These are phyloP conservation scores for Fusarium tanahbumbuense DNA, from an alignment of 2,329 filamentous ascomycete species.

Conservation along the genomic window DNA sequence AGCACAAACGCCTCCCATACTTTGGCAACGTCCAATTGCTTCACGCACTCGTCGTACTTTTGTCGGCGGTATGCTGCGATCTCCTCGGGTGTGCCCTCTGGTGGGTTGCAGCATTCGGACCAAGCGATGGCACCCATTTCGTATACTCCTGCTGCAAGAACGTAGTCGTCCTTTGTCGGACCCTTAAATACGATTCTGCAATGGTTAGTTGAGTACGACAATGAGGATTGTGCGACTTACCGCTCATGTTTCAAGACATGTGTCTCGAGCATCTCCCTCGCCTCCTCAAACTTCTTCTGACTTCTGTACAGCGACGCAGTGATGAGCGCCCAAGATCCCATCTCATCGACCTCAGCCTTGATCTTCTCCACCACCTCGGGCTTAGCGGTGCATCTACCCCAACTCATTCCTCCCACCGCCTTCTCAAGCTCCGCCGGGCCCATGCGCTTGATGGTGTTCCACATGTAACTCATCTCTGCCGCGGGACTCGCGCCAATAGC, in stretches of 20 bases:
- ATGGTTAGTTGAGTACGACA: slow-evolving; percentile 1
- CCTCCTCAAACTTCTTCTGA: slow-evolving; percentile 71
- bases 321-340: slow-evolving; percentile 73
- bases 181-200: slow-evolving; percentile 67
- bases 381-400: slow-evolving; percentile 68
- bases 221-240: slow-evolving; percentile 52
- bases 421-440: slow-evolving; percentile 69
- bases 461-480: slow-evolving; percentile 93
- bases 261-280: slow-evolving; percentile 71
- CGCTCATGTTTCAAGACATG: slow-evolving; percentile 74
- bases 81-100: slow-evolving; percentile 47
- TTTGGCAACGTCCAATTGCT: slow-evolving; percentile 73
- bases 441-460: slow-evolving; percentile 91
- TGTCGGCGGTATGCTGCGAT: slow-evolving; percentile 55
- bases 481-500: slow-evolving; percentile 83
- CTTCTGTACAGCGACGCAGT: slow-evolving; percentile 74
- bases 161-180: slow-evolving; percentile 74
- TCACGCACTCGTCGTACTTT: slow-evolving; percentile 70
- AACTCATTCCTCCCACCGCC: slow-evolving; percentile 72
- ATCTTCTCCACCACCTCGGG: slow-evolving; percentile 58
- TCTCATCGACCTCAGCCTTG: slow-evolving; percentile 67
- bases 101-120: slow-evolving; percentile 69
- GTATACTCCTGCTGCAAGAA: slow-evolving; percentile 80
- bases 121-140: slow-evolving; percentile 87
- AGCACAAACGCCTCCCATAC: slow-evolving; percentile 78